phyloP scores from a whole-genome alignment of 495 filamentous ascomycete species.

The Patellaria atrata region DNA sequence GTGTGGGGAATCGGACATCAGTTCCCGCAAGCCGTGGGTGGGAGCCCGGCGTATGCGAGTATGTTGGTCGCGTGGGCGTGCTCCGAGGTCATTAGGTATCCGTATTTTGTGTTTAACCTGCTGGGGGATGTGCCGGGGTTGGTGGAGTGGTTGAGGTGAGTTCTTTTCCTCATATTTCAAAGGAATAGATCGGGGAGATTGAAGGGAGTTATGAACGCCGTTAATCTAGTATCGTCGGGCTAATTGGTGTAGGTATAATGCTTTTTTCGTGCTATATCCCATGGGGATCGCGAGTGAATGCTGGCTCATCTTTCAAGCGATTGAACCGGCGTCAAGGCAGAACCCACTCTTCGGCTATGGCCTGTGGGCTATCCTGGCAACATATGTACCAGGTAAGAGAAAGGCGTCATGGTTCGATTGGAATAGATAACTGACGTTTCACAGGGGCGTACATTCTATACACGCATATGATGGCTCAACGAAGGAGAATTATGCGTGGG shows the following conservation, averaged over 20 bases:
- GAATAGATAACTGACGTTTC: constrained; percentile 10
- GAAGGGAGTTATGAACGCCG: background rate
- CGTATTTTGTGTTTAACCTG: constrained; percentile 68
- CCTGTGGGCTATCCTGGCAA: constrained; percentile 46
- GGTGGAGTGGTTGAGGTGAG: constrained; percentile 62
- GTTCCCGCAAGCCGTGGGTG: constrained; percentile 43
- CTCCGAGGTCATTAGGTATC: constrained; percentile 81
- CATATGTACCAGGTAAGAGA: constrained; percentile 72
- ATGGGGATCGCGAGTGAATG: constrained; percentile 79
- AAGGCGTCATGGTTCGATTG: constrained; percentile 3
- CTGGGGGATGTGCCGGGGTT: constrained; percentile 42
- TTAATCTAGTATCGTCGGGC: background rate
- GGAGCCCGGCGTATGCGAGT: constrained; percentile 39
- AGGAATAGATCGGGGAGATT: background rate
- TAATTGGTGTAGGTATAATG: constrained; percentile 50
- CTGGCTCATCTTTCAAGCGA: constrained; percentile 52
- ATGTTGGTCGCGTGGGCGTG: constrained; percentile 74
- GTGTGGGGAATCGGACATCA: constrained; percentile 62
- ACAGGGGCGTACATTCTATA: constrained; percentile 77
- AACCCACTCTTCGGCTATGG: constrained; percentile 39
- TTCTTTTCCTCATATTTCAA: constrained; percentile 7
- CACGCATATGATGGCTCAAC: constrained; percentile 85
- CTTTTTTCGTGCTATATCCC: constrained; percentile 85
- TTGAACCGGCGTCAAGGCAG: constrained; percentile 41
- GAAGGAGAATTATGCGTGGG: constrained; percentile 56